Conservation (phyloP, 2,329 filamentous ascomycete species). For the Pseudogymnoascus sp. region DNA sequence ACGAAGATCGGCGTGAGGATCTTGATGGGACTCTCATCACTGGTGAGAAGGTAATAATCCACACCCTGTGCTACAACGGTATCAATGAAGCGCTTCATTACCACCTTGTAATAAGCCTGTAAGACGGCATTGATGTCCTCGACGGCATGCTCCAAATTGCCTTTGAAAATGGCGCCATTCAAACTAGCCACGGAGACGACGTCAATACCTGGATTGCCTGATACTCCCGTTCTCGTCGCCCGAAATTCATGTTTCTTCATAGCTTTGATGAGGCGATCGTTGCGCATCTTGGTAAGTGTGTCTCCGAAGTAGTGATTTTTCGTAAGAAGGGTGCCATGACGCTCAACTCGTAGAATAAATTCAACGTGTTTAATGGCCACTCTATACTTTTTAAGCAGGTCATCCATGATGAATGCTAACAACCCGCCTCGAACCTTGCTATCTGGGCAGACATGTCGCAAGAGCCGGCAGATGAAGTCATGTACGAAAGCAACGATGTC, state of each 20-base stretch:
- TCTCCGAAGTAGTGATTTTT: constrained; percentile 47
- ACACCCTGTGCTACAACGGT: constrained; percentile 52
- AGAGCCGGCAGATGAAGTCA: constrained; percentile 32
- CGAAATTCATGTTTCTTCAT: background rate
- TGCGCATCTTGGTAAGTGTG: constrained; percentile 19
- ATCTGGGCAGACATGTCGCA: constrained; percentile 29
- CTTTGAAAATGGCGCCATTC: constrained; percentile 6
- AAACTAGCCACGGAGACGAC: background rate
- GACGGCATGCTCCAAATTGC: constrained; percentile 34
- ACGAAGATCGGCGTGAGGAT: constrained; percentile 48
- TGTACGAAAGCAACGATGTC: constrained; percentile 46
- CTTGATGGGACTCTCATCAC: constrained; percentile 42
- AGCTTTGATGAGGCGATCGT: background rate
- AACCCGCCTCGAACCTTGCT: constrained; percentile 37
- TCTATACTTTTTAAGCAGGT: constrained; percentile 38
- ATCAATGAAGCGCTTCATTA: constrained; percentile 56
- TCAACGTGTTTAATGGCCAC: constrained; percentile 40
- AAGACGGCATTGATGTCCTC: constrained; percentile 55
- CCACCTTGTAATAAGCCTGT: constrained; percentile 54
- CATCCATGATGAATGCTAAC: constrained; percentile 11
- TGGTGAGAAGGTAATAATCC: constrained; percentile 45
- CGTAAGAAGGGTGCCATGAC: constrained; percentile 39
- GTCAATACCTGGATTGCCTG: background rate
- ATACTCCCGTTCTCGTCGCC: background rate
- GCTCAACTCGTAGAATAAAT: constrained; percentile 48